Base-by-base conservation (phyloP, 352 stramenopile genomes). In the Phytophthora syringae region DNA sequence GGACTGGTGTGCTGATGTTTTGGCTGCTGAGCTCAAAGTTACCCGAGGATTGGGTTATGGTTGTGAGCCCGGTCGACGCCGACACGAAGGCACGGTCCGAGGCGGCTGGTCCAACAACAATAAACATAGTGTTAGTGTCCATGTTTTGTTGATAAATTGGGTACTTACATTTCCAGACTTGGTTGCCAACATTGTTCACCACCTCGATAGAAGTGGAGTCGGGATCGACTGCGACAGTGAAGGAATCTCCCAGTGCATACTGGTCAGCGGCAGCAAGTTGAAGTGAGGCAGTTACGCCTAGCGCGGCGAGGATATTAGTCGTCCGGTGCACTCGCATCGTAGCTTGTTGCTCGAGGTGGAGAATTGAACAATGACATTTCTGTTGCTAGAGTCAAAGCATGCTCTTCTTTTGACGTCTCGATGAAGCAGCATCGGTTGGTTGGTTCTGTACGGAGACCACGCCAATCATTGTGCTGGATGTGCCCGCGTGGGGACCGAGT, bases 91-190 rank as follows among this genome's bases (percentile, higher is more conserved):
- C 39, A 21, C 64, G 58, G 13, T 72, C 64, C 37, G 58, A 56
- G n/a, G 64, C 58, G 20, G 52, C 64, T 73, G 12, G 2, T 60
- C 30, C n/a, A n/a, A 21, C 20, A 63, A 24, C 39, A 25, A 45
- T 2, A 45, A 15, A 15, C 10, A 11, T 45, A n/a, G 18, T 18
- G 12, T 48, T 18, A 32, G 22, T 34, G 6, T 30, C 25, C 13
- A 7, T n/a, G 16, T 37, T 13, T 36, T 11, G 7, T 3, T 1
- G 10, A 36, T 32, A 32, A 32, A 32, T 32, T 32, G 27, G 36
- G 12, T 42, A 34, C 64, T 21, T 36, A 73, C 64, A 73, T 18
- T 59, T 60, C 58, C 64, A 73, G 45, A 73, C 58, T 68, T 64
- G 64, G 24, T 67, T 58, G 13, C 64, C 58, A 12, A 5, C 52